These are phyloP conservation scores for Fusarium begoniae DNA, from an alignment of 2,329 filamentous ascomycete genomes.

Conservation along the genomic window DNA sequence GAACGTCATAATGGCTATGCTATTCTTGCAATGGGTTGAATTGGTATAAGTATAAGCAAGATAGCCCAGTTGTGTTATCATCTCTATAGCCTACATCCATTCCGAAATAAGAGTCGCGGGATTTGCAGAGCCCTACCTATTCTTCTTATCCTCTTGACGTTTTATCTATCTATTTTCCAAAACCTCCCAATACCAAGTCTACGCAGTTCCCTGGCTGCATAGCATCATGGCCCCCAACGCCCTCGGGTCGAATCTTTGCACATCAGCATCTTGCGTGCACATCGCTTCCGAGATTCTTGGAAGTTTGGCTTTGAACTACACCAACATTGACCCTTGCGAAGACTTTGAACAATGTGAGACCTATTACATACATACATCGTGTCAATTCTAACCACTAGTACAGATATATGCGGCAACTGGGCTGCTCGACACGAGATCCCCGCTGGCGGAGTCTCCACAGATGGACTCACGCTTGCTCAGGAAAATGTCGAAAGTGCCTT, in stretches of 20 bases:
- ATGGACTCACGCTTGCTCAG: background rate
- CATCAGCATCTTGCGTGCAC: constrained; percentile 44
- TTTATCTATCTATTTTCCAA: too few species aligned
- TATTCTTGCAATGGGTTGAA: background rate
- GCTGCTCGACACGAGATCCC: constrained; percentile 70
- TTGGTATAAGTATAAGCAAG: background rate
- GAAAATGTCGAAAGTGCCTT: constrained; percentile 30
- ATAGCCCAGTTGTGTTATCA: background rate
- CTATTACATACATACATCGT: fast-evolving
- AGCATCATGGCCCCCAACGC: background rate
- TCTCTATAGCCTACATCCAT: background rate
- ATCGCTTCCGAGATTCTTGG: constrained; percentile 45
- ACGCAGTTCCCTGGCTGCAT: fast-evolving
- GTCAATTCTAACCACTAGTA: background rate
- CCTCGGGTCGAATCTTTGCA: background rate
- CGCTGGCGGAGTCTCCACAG: constrained; percentile 59
- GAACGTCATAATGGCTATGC: background rate
- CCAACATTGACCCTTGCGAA: constrained; percentile 72
- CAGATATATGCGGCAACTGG: constrained; percentile 66
- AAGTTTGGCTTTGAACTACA: constrained; percentile 55
- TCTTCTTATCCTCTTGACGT: background rate
- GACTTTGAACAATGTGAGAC: constrained; percentile 66
- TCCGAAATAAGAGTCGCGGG: fast-evolving
- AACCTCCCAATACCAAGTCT: fast-evolving
- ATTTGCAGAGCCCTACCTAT: background rate